Conservation (phyloP, 2,329 filamentous ascomycete genomes). For the Ophiostoma montium region DNA sequence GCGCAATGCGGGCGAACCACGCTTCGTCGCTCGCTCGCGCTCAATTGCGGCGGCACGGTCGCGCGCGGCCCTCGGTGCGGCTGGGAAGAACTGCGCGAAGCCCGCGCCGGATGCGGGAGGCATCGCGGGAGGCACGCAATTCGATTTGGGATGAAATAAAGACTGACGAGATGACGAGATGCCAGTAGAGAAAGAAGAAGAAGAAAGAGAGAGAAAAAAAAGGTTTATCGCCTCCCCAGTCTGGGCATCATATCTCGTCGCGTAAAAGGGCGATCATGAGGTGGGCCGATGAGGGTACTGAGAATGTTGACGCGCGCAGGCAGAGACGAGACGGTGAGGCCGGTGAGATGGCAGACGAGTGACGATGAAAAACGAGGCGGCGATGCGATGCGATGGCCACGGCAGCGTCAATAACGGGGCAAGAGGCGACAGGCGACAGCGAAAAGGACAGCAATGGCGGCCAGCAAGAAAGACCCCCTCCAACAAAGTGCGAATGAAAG, state of each 20-base stretch:
- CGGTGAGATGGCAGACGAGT: too few relatives aligned
- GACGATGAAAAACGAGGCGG: too few relatives aligned
- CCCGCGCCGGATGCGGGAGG: constrained; percentile 64
- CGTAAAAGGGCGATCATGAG: constrained; percentile 13
- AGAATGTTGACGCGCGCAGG: too few relatives aligned
- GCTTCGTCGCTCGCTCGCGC: constrained; percentile 35
- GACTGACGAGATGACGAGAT: neutral
- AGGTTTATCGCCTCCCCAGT: constrained; percentile 13
- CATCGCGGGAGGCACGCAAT: constrained; percentile 36
- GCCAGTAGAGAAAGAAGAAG: neutral
- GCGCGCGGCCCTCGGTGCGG: constrained; percentile 53
- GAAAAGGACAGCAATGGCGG: neutral
- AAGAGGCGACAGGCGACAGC: constrained; percentile 1
- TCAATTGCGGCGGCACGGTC: constrained; percentile 38
- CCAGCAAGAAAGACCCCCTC: neutral
- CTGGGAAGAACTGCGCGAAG: constrained; percentile 78
- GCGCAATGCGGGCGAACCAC: neutral
- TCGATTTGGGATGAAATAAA: neutral
- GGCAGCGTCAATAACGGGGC: too few relatives aligned
- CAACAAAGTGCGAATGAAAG: neutral
- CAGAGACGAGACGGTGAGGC: too few relatives aligned
- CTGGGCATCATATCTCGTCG: constrained; percentile 41
- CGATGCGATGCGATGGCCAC: too few relatives aligned
- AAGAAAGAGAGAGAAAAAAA: neutral
- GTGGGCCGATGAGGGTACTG: too few relatives aligned